Evolutionary conservation across 2,329 filamentous ascomycete genomes (phyloP).

Genomic region (Lecanosticta acicola): DNA sequence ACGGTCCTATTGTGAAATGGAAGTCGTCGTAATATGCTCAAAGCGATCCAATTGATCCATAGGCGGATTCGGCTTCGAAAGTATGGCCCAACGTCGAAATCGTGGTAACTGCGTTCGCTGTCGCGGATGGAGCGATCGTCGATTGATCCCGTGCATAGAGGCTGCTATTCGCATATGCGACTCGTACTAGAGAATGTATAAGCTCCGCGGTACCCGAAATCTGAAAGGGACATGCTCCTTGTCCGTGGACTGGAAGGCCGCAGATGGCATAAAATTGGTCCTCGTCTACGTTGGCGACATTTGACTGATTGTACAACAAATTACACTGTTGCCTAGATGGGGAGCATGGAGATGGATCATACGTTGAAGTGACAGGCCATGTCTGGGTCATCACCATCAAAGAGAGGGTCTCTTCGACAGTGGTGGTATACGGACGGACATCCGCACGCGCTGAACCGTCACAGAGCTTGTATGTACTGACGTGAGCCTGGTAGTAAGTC

Average conservation of each 20-base stretch:
- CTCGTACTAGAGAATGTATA: slow-evolving; percentile 24
- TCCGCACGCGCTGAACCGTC: slow-evolving; percentile 22
- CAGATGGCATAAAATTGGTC: slow-evolving; percentile 10
- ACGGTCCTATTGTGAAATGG: slow-evolving; percentile 15
- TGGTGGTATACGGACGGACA: slow-evolving; percentile 11
- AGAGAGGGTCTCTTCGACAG: neutral
- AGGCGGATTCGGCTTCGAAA: slow-evolving; percentile 19
- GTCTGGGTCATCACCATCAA: too few species aligned
- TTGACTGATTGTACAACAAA: slow-evolving; percentile 15
- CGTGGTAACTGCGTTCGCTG: neutral
- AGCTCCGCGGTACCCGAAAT: slow-evolving; percentile 20
- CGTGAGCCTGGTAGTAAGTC: slow-evolving; percentile 12
- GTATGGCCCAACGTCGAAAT: slow-evolving; percentile 19
- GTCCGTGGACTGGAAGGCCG: slow-evolving; percentile 9
- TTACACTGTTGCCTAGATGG: slow-evolving; percentile 12
- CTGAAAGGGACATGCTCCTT: neutral
- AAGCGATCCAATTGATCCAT: slow-evolving; percentile 22
- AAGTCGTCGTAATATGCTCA: slow-evolving; percentile 19
- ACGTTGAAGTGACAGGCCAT: slow-evolving; percentile 9
- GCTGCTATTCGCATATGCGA: slow-evolving; percentile 1
- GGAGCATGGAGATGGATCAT: slow-evolving; percentile 12
- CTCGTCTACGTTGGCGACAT: slow-evolving; percentile 3
- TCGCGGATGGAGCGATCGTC: slow-evolving; percentile 1
- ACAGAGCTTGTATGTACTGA: slow-evolving; percentile 21
- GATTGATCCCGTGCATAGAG: slow-evolving; percentile 6